phyloP scores from a whole-genome alignment of 331 rosid genomes.

The Rhamnella rubrinervis region DNA sequence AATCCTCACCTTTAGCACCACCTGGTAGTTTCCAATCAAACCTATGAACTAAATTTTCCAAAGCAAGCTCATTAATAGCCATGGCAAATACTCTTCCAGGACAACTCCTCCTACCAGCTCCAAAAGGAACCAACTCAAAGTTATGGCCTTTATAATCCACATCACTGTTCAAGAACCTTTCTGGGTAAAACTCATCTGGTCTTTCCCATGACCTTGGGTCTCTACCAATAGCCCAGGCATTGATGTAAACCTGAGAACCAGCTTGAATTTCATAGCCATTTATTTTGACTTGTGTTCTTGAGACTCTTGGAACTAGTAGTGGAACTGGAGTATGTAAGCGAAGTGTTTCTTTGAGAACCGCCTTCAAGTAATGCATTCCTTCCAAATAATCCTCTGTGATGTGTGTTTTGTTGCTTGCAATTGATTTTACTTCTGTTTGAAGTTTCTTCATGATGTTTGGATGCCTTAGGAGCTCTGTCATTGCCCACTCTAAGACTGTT shows the following conservation, averaged over 20 bases:
- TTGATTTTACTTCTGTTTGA: conserved; percentile 18
- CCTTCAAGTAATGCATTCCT: conserved; percentile 34
- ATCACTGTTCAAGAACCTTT: conserved; percentile 27
- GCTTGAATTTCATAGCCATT: conserved; percentile 22
- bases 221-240: conserved; percentile 42
- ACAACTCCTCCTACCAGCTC: conserved; percentile 18
- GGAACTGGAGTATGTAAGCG: conserved; percentile 39
- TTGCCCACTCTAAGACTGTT: conserved; percentile 48
- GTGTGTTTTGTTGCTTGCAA: conserved; percentile 1
- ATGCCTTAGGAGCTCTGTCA: conserved; percentile 50
- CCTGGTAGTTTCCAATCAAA: not conserved
- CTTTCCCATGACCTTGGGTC: conserved; percentile 28
- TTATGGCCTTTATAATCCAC: too few relatives aligned
- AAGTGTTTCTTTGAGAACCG: conserved; percentile 35
- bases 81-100: too few relatives aligned
- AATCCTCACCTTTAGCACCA: too few relatives aligned
- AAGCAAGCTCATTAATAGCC: too few relatives aligned
- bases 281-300: conserved; percentile 15
- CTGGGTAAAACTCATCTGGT: conserved; percentile 33
- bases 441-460: conserved; percentile 34
- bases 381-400: conserved; percentile 29
- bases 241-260: conserved; percentile 16
- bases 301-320: conserved; percentile 19
- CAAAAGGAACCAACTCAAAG: not conserved
- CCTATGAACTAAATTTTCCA: not conserved